phyloP scores from a whole-genome alignment of 2,329 filamentous ascomycete species.

The Microsporum ferrugineum region DNA sequence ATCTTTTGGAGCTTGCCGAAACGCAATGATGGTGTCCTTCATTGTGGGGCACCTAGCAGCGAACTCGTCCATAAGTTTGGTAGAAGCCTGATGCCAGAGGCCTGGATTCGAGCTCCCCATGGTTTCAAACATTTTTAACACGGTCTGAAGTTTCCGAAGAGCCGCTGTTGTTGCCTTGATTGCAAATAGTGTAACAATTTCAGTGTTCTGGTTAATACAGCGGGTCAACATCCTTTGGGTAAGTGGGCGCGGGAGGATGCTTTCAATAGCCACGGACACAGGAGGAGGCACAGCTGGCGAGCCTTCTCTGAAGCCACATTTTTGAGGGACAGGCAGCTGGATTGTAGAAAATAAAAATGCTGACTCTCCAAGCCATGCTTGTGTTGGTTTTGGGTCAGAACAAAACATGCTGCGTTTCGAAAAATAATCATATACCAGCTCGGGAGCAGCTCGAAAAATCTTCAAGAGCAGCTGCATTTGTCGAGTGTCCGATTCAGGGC shows the following conservation, averaged over 20 bases:
- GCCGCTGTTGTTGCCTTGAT: slow-evolving; percentile 66
- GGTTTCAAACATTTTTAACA: slow-evolving; percentile 50
- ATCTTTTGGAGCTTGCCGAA: slow-evolving; percentile 55
- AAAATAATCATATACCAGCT: slow-evolving; percentile 82
- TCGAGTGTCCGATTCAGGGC: slow-evolving; percentile 68
- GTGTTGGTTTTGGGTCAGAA: slow-evolving; percentile 82
- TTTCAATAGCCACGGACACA: slow-evolving; percentile 67
- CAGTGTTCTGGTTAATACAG: slow-evolving; percentile 65
- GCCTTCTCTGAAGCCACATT: slow-evolving; percentile 55
- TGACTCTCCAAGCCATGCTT: slow-evolving; percentile 90
- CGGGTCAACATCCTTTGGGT: slow-evolving; percentile 67
- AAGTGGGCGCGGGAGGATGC: slow-evolving; percentile 70
- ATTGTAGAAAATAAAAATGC: slow-evolving; percentile 76
- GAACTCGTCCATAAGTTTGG: slow-evolving; percentile 61
- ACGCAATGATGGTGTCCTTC: slow-evolving; percentile 65
- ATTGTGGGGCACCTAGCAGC: slow-evolving; percentile 67
- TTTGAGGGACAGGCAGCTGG: slow-evolving; percentile 58
- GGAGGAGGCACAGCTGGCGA: slow-evolving; percentile 64
- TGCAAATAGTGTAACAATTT: slow-evolving; percentile 73
- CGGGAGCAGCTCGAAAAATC: slow-evolving; percentile 71
- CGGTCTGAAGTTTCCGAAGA: slow-evolving; percentile 61
- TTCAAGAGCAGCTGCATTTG: slow-evolving; percentile 72
- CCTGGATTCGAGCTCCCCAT: slow-evolving; percentile 35
- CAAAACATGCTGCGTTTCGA: slow-evolving; percentile 65
- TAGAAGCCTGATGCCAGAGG: slow-evolving; percentile 59